A percentile compares a stretch with the other conserved stretches of the same genome.
Conservation (phyloP, 164 flowering plant species). For the Akebia trifoliata region DNA sequence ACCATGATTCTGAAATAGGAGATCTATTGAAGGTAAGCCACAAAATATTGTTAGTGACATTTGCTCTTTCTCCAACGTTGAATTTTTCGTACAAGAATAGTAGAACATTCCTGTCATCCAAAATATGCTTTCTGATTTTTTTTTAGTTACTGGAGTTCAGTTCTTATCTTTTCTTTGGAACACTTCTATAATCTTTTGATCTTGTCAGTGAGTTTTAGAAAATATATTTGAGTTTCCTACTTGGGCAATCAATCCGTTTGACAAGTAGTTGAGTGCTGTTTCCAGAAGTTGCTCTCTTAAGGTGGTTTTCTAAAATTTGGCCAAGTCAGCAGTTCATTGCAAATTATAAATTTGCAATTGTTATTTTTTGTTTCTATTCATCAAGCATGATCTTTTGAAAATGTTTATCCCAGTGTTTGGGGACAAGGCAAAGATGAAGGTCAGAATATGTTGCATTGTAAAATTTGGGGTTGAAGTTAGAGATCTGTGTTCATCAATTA, state of each 20-base stretch:
- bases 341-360: too few relatives aligned
- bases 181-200: not conserved
- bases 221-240: too few relatives aligned
- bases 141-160: not conserved
- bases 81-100: not conserved
- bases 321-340: too few relatives aligned
- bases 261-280: too few relatives aligned
- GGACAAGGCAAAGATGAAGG: not conserved
- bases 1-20: slow-evolving; percentile 91
- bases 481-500: not conserved
- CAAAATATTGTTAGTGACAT: not conserved
- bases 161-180: not conserved
- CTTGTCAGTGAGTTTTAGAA: slow-evolving; percentile 1
- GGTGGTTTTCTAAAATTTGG: too few relatives aligned
- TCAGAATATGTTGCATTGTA: not conserved
- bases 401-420: not conserved
- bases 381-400: not conserved
- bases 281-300: too few relatives aligned
- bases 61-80: not conserved
- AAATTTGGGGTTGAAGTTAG: not conserved
- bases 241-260: too few relatives aligned
- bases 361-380: too few relatives aligned
- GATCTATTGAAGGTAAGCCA: slow-evolving; percentile 74
- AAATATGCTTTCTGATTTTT: not conserved
- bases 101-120: not conserved